A percentile compares a stretch with the other conserved stretches of the same genome.
Evolutionary conservation across 2,329 filamentous ascomycete species (phyloP).

Genomic region (Aureobasidium mangrovei): DNA sequence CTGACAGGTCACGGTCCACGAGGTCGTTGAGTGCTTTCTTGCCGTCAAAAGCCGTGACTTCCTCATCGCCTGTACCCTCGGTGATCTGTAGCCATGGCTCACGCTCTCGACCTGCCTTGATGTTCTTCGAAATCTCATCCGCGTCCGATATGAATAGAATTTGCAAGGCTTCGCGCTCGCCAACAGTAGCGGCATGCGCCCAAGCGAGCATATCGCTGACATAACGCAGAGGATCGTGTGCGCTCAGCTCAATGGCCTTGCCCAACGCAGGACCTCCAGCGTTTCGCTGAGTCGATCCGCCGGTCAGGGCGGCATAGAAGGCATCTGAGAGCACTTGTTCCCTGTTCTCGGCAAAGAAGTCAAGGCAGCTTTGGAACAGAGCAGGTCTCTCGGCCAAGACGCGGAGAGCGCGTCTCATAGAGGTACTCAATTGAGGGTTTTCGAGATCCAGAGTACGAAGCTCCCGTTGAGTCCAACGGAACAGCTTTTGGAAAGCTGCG

Average conservation of each 20-base stretch:
- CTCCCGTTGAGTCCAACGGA: constrained; percentile 88
- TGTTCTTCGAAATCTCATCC: constrained; percentile 74
- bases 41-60: constrained; percentile 61
- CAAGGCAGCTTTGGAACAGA: constrained; percentile 85
- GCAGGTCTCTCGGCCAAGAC: constrained; percentile 83
- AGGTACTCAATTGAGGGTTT: constrained; percentile 81
- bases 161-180: constrained; percentile 86
- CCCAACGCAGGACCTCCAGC: constrained; percentile 34
- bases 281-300: constrained; percentile 46
- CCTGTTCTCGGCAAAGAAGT: constrained; percentile 84
- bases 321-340: constrained; percentile 80
- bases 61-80: constrained; percentile 46
- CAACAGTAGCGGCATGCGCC: constrained; percentile 89
- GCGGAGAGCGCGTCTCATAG: constrained; percentile 73
- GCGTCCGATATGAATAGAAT: constrained; percentile 85
- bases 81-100: constrained; percentile 58
- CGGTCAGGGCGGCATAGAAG: constrained; percentile 82
- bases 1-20: constrained; percentile 75
- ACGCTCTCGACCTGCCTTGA: constrained; percentile 69
- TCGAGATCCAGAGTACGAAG: constrained; percentile 90
- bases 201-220: constrained; percentile 96
- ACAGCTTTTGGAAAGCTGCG: constrained; percentile 87
- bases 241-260: constrained; percentile 89
- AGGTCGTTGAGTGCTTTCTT: constrained; percentile 73
- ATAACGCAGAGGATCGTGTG: constrained; percentile 85